Conservation (phyloP, 2,329 filamentous ascomycete genomes). For the Zymoseptoria tritici region DNA sequence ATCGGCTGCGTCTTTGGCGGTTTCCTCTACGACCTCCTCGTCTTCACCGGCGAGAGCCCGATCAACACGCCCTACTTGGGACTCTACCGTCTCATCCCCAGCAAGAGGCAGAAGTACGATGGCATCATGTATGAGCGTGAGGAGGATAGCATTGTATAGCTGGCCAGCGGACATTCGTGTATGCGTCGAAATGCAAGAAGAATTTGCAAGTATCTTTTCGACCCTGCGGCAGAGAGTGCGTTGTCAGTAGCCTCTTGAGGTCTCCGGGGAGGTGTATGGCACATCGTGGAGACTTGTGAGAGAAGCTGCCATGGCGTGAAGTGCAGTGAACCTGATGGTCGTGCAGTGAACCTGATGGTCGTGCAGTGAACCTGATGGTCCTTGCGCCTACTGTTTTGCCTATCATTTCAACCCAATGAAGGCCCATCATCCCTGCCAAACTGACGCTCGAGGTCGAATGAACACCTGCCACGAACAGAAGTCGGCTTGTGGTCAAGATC, state of each 20-base stretch:
- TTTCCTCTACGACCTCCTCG: slow-evolving; percentile 58
- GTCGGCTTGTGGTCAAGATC: too few relatives aligned
- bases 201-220: background rate
- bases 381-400: background rate
- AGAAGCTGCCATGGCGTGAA: background rate
- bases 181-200: slow-evolving; percentile 9
- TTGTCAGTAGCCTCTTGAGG: background rate
- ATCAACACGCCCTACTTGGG: slow-evolving; percentile 62
- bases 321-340: background rate
- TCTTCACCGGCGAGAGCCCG: slow-evolving; percentile 62
- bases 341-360: too few relatives aligned
- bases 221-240: background rate
- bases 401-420: background rate
- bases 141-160: slow-evolving; percentile 11
- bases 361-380: background rate
- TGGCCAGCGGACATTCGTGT: background rate
- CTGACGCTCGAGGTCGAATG: background rate
- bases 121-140: slow-evolving; percentile 19
- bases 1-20: slow-evolving; percentile 56
- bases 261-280: background rate
- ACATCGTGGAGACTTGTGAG: background rate
- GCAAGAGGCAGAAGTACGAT: slow-evolving; percentile 20
- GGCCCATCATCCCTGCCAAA: background rate
- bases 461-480: background rate
- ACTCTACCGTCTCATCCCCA: slow-evolving; percentile 40